Evolutionary conservation across 164 flowering plant species (phyloP).

Genomic region (Dillenia turbinata): DNA sequence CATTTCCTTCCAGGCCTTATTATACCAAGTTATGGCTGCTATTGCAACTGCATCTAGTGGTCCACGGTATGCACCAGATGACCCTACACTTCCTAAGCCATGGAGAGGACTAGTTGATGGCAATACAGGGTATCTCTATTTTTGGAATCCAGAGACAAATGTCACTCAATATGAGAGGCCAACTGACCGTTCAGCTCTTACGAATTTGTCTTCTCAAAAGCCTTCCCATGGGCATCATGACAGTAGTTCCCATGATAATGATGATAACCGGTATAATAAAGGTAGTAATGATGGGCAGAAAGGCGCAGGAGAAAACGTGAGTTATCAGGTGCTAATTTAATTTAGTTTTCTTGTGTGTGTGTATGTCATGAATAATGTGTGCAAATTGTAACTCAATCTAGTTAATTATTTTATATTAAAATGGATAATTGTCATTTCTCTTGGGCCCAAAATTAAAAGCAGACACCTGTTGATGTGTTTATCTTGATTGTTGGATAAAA

Average conservation of each 20-base stretch:
- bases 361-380: too few relatives aligned
- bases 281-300: constrained; percentile 29
- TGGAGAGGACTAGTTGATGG: constrained; percentile 95
- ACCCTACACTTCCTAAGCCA: constrained; percentile 91
- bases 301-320: constrained; percentile 23
- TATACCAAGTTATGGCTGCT: constrained; percentile 43
- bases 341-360: too few relatives aligned
- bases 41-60: constrained; percentile 45
- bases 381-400: too few relatives aligned
- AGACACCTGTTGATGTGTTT: too few relatives aligned
- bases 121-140: constrained; percentile 79
- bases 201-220: constrained; percentile 35
- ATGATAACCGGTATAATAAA: constrained; percentile 32
- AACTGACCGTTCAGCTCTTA: constrained; percentile 13
- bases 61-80: constrained; percentile 77
- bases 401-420: too few relatives aligned
- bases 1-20: background rate
- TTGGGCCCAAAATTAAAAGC: background rate
- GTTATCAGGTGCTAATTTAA: constrained; percentile 33
- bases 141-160: constrained; percentile 94
- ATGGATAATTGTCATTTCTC: too few relatives aligned
- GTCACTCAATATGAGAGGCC: constrained; percentile 96
- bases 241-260: constrained; percentile 20
- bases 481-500: too few relatives aligned
- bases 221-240: constrained; percentile 33